A percentile compares a stretch with the other conserved stretches of the same genome.
These are phyloP conservation scores for Carallia pectinifolia DNA, from an alignment of 345 rosid species.

Conservation along the genomic window DNA sequence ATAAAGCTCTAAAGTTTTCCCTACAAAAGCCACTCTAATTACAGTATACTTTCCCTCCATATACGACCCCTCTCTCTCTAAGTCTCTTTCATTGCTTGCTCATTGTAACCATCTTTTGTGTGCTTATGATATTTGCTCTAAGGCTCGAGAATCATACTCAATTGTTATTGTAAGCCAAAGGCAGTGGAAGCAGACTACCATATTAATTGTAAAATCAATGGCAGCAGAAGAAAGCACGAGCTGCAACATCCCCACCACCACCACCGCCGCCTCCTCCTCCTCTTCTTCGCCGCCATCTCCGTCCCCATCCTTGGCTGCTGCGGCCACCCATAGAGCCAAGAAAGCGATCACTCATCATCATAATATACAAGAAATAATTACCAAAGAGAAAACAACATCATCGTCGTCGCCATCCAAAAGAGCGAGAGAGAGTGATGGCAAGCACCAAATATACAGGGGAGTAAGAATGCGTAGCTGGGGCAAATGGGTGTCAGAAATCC, in stretches of 20 bases:
- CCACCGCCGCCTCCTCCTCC: neutral
- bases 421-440: neutral
- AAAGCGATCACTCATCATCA: neutral
- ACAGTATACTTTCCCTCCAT: neutral
- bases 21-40: slow-evolving; percentile 5
- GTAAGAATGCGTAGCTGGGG: slow-evolving; percentile 35
- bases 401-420: neutral
- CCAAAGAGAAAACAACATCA: neutral
- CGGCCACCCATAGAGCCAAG: neutral
- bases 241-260: neutral
- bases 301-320: neutral
- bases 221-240: slow-evolving; percentile 8
- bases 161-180: too few species aligned
- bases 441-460: slow-evolving; percentile 22
- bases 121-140: neutral
- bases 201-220: too few species aligned
- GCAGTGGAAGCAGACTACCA: too few species aligned
- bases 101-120: neutral
- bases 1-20: neutral
- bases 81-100: neutral
- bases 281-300: neutral
- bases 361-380: neutral
- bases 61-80: neutral
- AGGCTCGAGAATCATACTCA: neutral
- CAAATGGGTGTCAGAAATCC: slow-evolving; percentile 34